Percentiles rank a stretch among this genome's conserved stretches.
Evolutionary conservation across 2,329 filamentous ascomycete species (phyloP).

Genomic region (Fusarium annulatum): DNA sequence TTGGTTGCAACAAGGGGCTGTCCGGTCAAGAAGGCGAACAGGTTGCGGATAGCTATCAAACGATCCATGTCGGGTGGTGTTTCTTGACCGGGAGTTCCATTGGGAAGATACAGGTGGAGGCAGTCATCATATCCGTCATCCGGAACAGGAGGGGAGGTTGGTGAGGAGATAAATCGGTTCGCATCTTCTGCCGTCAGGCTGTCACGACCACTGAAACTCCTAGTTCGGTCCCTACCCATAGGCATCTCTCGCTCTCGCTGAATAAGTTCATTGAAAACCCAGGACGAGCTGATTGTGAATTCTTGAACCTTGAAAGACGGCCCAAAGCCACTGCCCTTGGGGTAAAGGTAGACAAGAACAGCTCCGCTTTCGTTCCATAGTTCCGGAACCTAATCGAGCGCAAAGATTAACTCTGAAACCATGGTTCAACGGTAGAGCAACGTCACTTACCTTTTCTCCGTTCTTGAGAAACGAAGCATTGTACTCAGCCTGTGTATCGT

Average conservation of each 20-base stretch:
- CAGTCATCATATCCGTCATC: conserved; percentile 54
- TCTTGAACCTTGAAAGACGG: conserved; percentile 71
- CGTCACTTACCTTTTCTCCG: conserved; percentile 63
- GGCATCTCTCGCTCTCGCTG: conserved; percentile 55
- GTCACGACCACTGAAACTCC: conserved; percentile 60
- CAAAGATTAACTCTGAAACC: conserved; percentile 28
- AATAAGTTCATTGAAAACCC: conserved; percentile 65
- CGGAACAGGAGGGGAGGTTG: conserved; percentile 51
- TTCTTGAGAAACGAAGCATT: conserved; percentile 63
- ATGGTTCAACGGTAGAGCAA: conserved; percentile 15
- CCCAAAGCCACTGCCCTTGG: conserved; percentile 60
- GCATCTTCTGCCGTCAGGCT: conserved; percentile 64
- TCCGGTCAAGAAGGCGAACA: conserved; percentile 73
- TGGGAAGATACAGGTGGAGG: conserved; percentile 65
- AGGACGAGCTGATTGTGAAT: conserved; percentile 64
- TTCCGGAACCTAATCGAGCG: conserved; percentile 65
- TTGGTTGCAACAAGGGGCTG: conserved; percentile 71
- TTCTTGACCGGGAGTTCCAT: conserved; percentile 49
- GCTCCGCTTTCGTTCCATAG: conserved; percentile 72
- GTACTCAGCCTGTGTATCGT: conserved; percentile 65
- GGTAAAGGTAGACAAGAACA: conserved; percentile 67
- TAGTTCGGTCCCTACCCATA: conserved; percentile 49
- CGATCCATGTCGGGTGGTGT: conserved; percentile 60
- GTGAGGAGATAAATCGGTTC: conserved; percentile 52
- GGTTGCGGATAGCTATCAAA: conserved; percentile 69